Conservation (phyloP, 2,329 filamentous ascomycete genomes). For the Pseudocercospora eumusae region DNA sequence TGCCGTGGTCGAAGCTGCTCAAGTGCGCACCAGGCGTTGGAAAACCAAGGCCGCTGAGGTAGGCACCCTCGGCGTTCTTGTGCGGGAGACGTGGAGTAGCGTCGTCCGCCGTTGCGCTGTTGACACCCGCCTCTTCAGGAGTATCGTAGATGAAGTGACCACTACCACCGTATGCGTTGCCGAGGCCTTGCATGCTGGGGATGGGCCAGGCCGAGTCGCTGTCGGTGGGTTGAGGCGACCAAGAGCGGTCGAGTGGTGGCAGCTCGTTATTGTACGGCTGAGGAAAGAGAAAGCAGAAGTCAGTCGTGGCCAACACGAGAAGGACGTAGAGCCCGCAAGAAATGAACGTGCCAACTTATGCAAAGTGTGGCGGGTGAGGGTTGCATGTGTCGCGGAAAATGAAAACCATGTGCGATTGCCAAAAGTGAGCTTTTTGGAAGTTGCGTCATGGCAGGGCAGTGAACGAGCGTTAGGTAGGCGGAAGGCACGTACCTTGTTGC, state of each 20-base stretch:
- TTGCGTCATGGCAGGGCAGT: slow-evolving; percentile 4
- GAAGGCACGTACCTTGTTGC: slow-evolving; percentile 7
- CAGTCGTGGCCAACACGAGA: background rate
- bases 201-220: background rate
- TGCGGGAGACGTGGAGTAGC: background rate
- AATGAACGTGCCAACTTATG: background rate
- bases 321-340: background rate
- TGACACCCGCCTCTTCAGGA: background rate
- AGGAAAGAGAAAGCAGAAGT: background rate
- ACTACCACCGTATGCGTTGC: background rate
- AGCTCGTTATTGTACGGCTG: background rate
- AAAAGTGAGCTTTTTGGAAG: slow-evolving; percentile 1
- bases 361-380: background rate
- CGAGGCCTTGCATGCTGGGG: background rate
- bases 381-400: background rate
- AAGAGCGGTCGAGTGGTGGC: background rate
- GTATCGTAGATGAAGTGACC: background rate
- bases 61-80: background rate
- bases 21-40: background rate
- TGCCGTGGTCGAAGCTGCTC: background rate
- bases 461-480: background rate
- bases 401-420: too few species aligned
- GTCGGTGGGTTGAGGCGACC: background rate
- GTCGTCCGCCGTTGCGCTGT: background rate
- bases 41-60: background rate